Evolutionary conservation across 306 rosid species (phyloP).

Genomic region (Vigna unguiculata): DNA sequence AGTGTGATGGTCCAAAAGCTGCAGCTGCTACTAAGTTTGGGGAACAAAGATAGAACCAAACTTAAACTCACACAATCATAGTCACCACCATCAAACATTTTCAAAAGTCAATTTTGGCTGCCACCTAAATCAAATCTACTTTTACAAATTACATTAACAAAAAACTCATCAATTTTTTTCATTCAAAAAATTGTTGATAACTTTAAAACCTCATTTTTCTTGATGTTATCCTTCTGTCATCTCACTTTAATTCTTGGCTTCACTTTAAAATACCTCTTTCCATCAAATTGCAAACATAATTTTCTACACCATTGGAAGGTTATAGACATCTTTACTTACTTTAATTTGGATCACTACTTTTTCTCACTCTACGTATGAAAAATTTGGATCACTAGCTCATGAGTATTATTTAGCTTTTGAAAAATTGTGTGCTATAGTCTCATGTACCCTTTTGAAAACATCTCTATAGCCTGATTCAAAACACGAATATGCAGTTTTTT

Average conservation of each 20-base stretch:
- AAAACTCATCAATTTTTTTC: too few species aligned
- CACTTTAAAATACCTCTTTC: constrained; percentile 1
- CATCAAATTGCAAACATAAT: background rate
- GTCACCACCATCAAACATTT: background rate
- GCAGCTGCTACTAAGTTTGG: background rate
- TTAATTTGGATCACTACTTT: background rate
- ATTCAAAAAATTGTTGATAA: too few species aligned
- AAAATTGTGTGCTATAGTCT: too few species aligned
- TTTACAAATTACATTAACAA: too few species aligned
- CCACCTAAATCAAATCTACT: background rate
- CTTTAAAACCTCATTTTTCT: too few species aligned
- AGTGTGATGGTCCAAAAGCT: too few species aligned
- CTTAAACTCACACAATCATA: background rate
- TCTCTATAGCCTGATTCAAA: too few species aligned
- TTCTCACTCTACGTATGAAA: background rate
- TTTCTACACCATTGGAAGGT: background rate
- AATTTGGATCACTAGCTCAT: too few species aligned
- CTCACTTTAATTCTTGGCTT: constrained; percentile 4
- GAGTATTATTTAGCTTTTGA: too few species aligned
- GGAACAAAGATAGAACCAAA: background rate
- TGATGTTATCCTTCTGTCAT: background rate
- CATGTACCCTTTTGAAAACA: too few species aligned
- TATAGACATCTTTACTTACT: background rate
- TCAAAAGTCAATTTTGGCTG: background rate
- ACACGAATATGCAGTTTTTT: too few species aligned